phyloP scores from a whole-genome alignment of 2,329 filamentous ascomycete genomes.

The Monascus ruber region DNA sequence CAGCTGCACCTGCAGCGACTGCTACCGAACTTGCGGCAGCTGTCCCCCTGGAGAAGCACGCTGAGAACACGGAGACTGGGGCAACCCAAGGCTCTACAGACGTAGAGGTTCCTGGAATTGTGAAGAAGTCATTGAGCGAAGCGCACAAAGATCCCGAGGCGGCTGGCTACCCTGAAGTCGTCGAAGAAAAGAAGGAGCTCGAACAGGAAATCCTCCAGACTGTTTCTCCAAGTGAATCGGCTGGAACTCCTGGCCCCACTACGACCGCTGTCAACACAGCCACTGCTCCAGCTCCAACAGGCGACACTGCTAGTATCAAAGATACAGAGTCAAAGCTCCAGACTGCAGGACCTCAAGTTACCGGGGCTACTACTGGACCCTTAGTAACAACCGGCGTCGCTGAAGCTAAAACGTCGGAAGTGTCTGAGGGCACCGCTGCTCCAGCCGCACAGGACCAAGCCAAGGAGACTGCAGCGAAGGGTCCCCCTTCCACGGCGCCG shows the following conservation, averaged over 20 bases:
- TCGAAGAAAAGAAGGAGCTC: constrained; percentile 62
- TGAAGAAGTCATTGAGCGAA: constrained; percentile 34
- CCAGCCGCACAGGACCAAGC: too few relatives aligned
- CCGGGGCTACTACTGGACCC: not conserved
- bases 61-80: not conserved
- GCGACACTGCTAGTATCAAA: not conserved
- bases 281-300: constrained; percentile 26
- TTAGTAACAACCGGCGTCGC: not conserved
- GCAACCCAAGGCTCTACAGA: constrained; percentile 13
- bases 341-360: too few relatives aligned
- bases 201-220: constrained; percentile 60
- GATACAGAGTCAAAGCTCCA: too few relatives aligned
- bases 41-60: constrained; percentile 29
- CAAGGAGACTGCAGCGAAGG: too few relatives aligned
- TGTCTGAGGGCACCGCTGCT: too few relatives aligned
- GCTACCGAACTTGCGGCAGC: constrained; percentile 34
- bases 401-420: not conserved
- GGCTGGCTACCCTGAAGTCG: constrained; percentile 54
- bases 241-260: constrained; percentile 20
- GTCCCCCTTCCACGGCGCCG: too few relatives aligned
- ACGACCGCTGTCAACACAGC: constrained; percentile 28
- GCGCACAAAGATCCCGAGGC: constrained; percentile 59
- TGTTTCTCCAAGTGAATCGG: constrained; percentile 22
- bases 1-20: constrained; percentile 36
- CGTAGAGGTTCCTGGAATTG: constrained; percentile 31